Evolutionary conservation across 768 basidiomycete species (phyloP).

Genomic region (Boletus patriciae): DNA sequence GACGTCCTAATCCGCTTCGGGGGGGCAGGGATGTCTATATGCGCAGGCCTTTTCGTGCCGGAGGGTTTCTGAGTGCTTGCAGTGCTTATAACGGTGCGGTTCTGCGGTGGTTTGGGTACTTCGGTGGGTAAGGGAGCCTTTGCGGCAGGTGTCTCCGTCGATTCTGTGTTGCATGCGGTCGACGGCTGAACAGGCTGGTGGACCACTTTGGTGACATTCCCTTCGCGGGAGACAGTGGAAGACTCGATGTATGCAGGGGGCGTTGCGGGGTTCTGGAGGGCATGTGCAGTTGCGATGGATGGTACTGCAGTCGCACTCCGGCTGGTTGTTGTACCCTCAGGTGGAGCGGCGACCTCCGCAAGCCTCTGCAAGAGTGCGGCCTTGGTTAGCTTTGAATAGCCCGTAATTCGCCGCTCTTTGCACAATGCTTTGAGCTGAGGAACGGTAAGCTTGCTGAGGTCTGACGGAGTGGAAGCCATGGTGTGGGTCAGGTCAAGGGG

Average conservation of each 20-base stretch:
- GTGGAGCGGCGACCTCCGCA: background rate
- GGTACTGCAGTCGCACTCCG: background rate
- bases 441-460: slow-evolving; percentile 48
- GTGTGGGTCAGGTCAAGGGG: background rate
- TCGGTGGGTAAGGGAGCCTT: background rate
- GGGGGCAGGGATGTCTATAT: slow-evolving; percentile 16
- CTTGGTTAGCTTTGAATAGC: slow-evolving; percentile 70
- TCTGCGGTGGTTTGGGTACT: background rate
- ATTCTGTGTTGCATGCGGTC: background rate
- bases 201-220: background rate
- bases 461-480: slow-evolving; percentile 14
- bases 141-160: background rate
- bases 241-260: background rate
- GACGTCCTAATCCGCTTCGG: slow-evolving; percentile 16
- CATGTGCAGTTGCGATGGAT: background rate
- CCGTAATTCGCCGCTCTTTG: slow-evolving; percentile 58
- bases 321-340: background rate
- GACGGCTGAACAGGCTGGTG: background rate
- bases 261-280: background rate
- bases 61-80: background rate
- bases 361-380: slow-evolving; percentile 54
- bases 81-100: background rate
- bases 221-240: background rate
- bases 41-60: slow-evolving; percentile 20
- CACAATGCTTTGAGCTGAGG: slow-evolving; percentile 66